Base-by-base conservation (phyloP, 116 monocot genomes). In the Dioscorea cayenensis region DNA sequence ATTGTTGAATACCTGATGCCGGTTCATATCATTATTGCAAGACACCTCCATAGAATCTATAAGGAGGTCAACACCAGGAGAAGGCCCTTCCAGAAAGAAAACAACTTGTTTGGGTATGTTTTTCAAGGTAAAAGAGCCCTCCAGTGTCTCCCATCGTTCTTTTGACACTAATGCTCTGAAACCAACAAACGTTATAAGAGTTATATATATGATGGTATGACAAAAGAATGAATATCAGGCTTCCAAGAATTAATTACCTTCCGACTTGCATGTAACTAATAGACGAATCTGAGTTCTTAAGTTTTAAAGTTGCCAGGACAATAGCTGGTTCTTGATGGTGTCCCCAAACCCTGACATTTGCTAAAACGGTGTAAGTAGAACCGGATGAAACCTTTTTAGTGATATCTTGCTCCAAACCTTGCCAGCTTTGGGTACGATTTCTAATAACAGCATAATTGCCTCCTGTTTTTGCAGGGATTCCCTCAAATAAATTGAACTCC, bases 61-160 rank as follows among this genome's bases (percentile, higher is more conserved):
- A 25, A 94, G 87, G 66, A 94, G 67, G 55, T 87, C 84, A 58
- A 83, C 52, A 21, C 87, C 85, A 71, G 85, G 71, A 80, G 94
- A 76, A 14, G 94, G 90, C 18, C 94, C 94, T 83, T 94, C 94
- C 48, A 94, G 83, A 78, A 62, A 94, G 67, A 94, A 87, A 18
- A 87, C 68, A 23, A 77, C 78, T 50, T 67, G 73, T 37, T 74
- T 70, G 36, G 94, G 90, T 73, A 94, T 59, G 28, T 14, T 78
- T 12, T 49, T 55, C 64, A 90, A 66, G 37, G 75, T 62, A 73
- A 94, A 90, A 62, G 83, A 82, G 49, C 94, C 94, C 83, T 87
- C 85, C 63, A 94, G 62, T 73, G 77, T 83, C 63, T 77, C 79
- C 94, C 94, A 94, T 36, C 67, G 58, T 43, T 81, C 77, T 76